These are phyloP conservation scores for Hemerocallis citrina DNA, from an alignment of 106 monocot genomes.

Conservation along the genomic window DNA sequence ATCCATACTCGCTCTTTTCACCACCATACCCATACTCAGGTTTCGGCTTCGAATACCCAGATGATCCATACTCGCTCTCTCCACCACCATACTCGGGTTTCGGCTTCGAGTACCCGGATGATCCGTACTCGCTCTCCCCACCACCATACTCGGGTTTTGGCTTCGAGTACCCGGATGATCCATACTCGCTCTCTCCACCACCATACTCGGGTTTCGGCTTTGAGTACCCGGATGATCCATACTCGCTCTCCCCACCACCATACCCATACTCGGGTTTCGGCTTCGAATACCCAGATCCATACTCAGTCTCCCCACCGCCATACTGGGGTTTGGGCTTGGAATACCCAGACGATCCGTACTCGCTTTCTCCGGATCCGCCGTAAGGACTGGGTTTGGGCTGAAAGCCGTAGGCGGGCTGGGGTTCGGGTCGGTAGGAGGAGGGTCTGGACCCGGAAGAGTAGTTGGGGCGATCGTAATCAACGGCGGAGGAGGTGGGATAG, in stretches of 20 bases:
- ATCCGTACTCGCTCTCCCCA: conserved; percentile 3
- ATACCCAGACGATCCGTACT: neutral
- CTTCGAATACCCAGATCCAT: conserved; percentile 18
- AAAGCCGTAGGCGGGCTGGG: conserved; percentile 27
- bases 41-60: conserved; percentile 10
- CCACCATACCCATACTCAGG: conserved; percentile 4
- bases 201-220: conserved; percentile 17
- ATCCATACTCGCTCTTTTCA: conserved; percentile 2
- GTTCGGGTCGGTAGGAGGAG: conserved; percentile 27
- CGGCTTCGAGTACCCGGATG: conserved; percentile 13
- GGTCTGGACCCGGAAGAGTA: conserved; percentile 46
- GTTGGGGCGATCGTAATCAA: conserved; percentile 50
- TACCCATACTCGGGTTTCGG: conserved; percentile 8
- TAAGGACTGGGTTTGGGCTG: conserved; percentile 1
- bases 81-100: conserved; percentile 6
- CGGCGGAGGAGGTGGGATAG: conserved; percentile 33
- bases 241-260: conserved; percentile 10
- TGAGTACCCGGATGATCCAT: conserved; percentile 11
- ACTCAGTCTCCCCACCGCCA: conserved; percentile 10
- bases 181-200: neutral
- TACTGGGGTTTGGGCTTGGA: neutral
- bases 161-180: conserved; percentile 10
- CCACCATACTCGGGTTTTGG: conserved; percentile 9
- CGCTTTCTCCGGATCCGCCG: neutral
- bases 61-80: conserved; percentile 13